A percentile compares a stretch with the other conserved stretches of the same genome.
These are phyloP conservation scores for Tetrastigma voinierianum DNA, from an alignment of 164 flowering plant genomes.

Conservation along the genomic window DNA sequence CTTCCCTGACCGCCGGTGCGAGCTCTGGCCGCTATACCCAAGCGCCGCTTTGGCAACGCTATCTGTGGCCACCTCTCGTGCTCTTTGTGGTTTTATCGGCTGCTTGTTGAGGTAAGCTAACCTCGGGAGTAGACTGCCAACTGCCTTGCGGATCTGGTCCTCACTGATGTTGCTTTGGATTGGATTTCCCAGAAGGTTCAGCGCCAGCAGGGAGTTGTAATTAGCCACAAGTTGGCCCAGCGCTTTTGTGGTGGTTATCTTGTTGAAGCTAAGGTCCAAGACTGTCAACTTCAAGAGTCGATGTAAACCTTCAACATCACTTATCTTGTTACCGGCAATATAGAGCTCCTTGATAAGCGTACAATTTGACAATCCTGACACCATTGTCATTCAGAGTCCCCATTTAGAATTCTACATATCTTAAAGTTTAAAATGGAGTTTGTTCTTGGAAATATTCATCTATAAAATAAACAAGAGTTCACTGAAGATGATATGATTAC, in stretches of 20 bases:
- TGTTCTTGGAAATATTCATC: no score
- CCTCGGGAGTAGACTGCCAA: conserved; percentile 75
- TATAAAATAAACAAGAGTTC: background rate
- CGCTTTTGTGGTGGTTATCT: conserved; percentile 79
- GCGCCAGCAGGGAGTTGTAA: conserved; percentile 69
- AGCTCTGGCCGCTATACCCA: conserved; percentile 38
- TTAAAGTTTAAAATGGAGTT: background rate
- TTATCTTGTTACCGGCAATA: conserved; percentile 91
- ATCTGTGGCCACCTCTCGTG: conserved; percentile 58
- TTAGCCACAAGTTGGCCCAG: conserved; percentile 90
- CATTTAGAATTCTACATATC: background rate
- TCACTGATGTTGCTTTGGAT: conserved; percentile 73
- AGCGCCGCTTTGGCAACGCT: conserved; percentile 78
- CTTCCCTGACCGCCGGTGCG: conserved; percentile 42
- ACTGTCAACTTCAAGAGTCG: conserved; percentile 81
- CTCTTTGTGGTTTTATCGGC: conserved; percentile 69
- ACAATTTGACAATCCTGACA: conserved; percentile 74
- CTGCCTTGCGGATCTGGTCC: conserved; percentile 76
- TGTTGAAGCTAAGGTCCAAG: conserved; percentile 92
- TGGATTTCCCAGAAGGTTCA: conserved; percentile 83
- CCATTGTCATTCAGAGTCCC: no score
- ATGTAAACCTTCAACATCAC: conserved; percentile 87
- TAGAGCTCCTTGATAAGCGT: conserved; percentile 81
- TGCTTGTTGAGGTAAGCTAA: conserved; percentile 84
- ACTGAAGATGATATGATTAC: conserved; percentile 30